phyloP scores from a whole-genome alignment of 371 early-diverging fungal species.

The Mucor sp. region DNA sequence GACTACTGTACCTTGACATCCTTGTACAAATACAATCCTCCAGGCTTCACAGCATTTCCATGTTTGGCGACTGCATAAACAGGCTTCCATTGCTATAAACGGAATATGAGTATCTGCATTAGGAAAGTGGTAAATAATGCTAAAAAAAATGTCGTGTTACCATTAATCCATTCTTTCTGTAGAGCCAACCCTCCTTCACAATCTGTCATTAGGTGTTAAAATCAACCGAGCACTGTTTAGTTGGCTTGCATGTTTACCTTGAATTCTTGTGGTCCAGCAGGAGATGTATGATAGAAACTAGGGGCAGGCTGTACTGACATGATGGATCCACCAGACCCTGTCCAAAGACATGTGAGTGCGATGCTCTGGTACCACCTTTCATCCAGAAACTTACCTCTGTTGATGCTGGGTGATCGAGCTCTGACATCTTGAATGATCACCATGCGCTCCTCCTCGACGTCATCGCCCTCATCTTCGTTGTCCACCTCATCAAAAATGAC shows the following conservation, averaged over 20 bases:
- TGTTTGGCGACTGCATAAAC: slow-evolving; percentile 59
- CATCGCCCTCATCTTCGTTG: slow-evolving; percentile 16
- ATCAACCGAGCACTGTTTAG: not conserved
- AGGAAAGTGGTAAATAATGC: not conserved
- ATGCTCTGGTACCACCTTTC: not conserved
- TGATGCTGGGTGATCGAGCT: slow-evolving; percentile 22
- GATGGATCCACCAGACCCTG: slow-evolving; percentile 21
- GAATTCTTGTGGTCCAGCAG: slow-evolving; percentile 27
- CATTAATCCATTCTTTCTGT: slow-evolving; percentile 44
- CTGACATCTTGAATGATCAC: slow-evolving; percentile 16
- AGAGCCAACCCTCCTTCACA: slow-evolving; percentile 53
- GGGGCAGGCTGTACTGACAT: slow-evolving; percentile 15
- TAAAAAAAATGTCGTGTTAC: slow-evolving; percentile 24
- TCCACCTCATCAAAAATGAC: slow-evolving; percentile 11
- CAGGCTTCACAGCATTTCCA: slow-evolving; percentile 52
- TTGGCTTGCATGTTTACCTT: slow-evolving; percentile 16
- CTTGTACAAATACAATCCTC: slow-evolving; percentile 48
- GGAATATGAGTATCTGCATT: not conserved
- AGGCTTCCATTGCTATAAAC: slow-evolving; percentile 49
- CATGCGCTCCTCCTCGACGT: slow-evolving; percentile 14
- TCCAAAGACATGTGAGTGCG: not conserved
- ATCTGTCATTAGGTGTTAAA: slow-evolving; percentile 23
- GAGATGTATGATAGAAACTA: slow-evolving; percentile 5
- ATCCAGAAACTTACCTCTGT: slow-evolving; percentile 9
- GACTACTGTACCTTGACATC: slow-evolving; percentile 44